Percentiles rank a stretch among this genome's conserved stretches.
phyloP scores from a whole-genome alignment of 768 basidiomycete genomes.

The Tricholoma hemisulphureum region DNA sequence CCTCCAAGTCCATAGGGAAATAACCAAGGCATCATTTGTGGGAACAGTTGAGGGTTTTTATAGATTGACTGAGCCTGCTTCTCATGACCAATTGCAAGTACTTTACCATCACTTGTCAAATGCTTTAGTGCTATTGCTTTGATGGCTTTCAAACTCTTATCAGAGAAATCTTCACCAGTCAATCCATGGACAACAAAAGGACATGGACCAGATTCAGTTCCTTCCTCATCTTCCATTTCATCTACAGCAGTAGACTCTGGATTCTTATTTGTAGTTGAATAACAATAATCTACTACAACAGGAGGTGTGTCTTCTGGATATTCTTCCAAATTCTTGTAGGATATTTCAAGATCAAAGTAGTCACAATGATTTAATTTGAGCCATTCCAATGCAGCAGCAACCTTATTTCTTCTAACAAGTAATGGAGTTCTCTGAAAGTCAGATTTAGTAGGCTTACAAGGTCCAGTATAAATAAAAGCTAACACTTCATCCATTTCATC shows the following conservation, averaged over 20 bases:
- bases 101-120: constrained; percentile 18
- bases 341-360: constrained; percentile 33
- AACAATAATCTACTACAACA: constrained; percentile 23
- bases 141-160: constrained; percentile 14
- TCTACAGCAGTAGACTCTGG: constrained; percentile 23
- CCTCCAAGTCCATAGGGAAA: constrained; percentile 39
- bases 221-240: constrained; percentile 29
- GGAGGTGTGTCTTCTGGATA: constrained; percentile 24
- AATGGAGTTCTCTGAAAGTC: constrained; percentile 18
- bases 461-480: constrained; percentile 35
- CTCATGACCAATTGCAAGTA: constrained; percentile 29
- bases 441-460: constrained; percentile 20
- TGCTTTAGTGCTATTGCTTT: constrained; percentile 27
- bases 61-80: constrained; percentile 21
- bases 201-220: constrained; percentile 29
- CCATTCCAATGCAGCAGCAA: constrained; percentile 31
- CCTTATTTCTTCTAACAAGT: not conserved
- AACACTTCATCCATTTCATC: constrained; percentile 18
- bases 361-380: constrained; percentile 34
- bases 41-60: constrained; percentile 36
- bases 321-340: constrained; percentile 18
- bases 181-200: constrained; percentile 39
- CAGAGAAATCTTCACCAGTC: constrained; percentile 21
- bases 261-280: constrained; percentile 17
- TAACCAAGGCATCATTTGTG: constrained; percentile 43